These are phyloP conservation scores for Candolleomyces efflorescens DNA, from an alignment of 768 basidiomycete genomes.

Conservation along the genomic window DNA sequence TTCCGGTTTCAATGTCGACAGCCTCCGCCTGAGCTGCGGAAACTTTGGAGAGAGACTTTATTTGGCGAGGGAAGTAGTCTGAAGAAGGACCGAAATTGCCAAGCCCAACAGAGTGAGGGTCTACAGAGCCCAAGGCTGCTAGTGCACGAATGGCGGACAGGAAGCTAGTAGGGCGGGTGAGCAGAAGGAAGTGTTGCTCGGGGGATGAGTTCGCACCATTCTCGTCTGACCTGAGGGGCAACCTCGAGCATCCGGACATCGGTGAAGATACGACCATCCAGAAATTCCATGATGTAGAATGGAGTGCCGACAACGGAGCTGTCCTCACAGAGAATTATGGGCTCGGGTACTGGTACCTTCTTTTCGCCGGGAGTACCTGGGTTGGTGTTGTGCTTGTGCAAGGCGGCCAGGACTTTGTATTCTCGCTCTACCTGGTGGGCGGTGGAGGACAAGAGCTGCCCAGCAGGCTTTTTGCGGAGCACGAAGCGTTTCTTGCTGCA, in stretches of 20 bases:
- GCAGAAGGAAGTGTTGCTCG: background rate
- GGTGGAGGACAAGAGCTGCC: conserved; percentile 80
- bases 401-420: conserved; percentile 72
- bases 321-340: conserved; percentile 82
- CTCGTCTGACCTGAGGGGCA: conserved; percentile 52
- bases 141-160: conserved; percentile 70
- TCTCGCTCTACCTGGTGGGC: conserved; percentile 97
- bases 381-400: conserved; percentile 69
- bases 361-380: conserved; percentile 43
- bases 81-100: conserved; percentile 66
- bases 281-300: conserved; percentile 96
- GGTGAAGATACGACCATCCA: conserved; percentile 92
- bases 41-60: conserved; percentile 81
- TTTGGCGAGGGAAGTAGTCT: conserved; percentile 91
- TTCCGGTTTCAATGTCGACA: conserved; percentile 59
- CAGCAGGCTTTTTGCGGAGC: conserved; percentile 89
- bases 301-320: conserved; percentile 73
- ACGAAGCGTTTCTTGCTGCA: conserved; percentile 64
- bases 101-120: conserved; percentile 64
- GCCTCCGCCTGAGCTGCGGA: conserved; percentile 74
- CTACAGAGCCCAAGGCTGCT: conserved; percentile 59
- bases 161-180: conserved; percentile 49
- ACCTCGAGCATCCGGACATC: conserved; percentile 75
- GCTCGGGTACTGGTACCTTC: conserved; percentile 80
- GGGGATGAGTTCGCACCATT: conserved; percentile 49